Evolutionary conservation across 805 yeast species (phyloP).

Genomic region (Groenewaldozyma tartarivorans): DNA sequence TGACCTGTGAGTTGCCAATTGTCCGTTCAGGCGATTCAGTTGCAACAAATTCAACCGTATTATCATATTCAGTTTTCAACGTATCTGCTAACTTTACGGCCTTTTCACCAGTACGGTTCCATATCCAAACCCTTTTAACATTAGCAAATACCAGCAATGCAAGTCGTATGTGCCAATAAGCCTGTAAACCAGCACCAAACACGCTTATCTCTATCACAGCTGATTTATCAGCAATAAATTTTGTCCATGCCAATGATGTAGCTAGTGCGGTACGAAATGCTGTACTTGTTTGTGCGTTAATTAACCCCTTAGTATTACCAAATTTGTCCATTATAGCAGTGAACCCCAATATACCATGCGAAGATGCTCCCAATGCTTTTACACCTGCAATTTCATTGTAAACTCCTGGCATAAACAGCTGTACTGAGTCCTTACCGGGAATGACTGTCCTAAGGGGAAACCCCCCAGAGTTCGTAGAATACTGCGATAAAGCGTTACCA

Average conservation of each 20-base stretch:
- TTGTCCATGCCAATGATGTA: background rate
- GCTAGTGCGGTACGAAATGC: slow-evolving; percentile 11
- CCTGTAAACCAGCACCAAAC: slow-evolving; percentile 7
- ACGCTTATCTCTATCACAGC: background rate
- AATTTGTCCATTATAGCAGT: background rate
- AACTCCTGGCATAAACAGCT: slow-evolving; percentile 6
- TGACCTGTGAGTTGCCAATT: slow-evolving; percentile 1
- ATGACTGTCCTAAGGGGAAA: slow-evolving; percentile 3
- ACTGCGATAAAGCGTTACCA: background rate
- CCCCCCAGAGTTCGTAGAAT: background rate
- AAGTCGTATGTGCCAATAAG: slow-evolving; percentile 7
- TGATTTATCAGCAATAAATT: background rate
- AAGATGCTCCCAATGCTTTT: slow-evolving; percentile 1
- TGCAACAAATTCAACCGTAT: background rate
- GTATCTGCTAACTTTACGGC: background rate
- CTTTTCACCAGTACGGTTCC: slow-evolving; percentile 5
- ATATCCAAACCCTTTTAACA: slow-evolving; percentile 1
- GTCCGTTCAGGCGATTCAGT: background rate
- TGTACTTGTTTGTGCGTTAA: slow-evolving; percentile 5
- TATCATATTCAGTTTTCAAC: slow-evolving; percentile 1
- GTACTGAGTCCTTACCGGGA: slow-evolving; percentile 1
- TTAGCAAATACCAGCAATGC: slow-evolving; percentile 2
- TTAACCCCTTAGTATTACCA: slow-evolving; percentile 2
- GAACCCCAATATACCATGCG: slow-evolving; percentile 1
- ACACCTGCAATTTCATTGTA: background rate